phyloP scores from a whole-genome alignment of 768 basidiomycete species.

The Kwoniella mangroviensis region DNA sequence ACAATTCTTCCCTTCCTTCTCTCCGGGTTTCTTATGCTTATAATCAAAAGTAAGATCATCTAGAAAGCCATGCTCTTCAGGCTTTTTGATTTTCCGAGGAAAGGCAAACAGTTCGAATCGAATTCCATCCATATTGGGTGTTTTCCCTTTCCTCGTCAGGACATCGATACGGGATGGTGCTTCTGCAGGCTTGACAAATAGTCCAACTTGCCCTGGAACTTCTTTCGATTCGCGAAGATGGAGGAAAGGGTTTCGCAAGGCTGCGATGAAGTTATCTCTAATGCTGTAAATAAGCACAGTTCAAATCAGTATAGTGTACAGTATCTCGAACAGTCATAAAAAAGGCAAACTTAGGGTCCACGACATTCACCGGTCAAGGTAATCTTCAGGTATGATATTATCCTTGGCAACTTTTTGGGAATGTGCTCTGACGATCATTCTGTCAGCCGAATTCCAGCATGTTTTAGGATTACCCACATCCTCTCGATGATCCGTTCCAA shows the following conservation, averaged over 20 bases:
- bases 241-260: neutral
- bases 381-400: neutral
- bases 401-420: neutral
- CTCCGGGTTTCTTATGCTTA: neutral
- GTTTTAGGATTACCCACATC: neutral
- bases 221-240: neutral
- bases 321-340: no score
- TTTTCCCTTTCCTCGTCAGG: neutral
- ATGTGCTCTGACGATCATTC: neutral
- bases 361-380: neutral
- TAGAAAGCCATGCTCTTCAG: slow-evolving; percentile 6
- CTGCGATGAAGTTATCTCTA: neutral
- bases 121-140: slow-evolving; percentile 2
- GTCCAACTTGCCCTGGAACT: slow-evolving; percentile 3
- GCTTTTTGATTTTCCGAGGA: neutral
- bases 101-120: slow-evolving; percentile 9
- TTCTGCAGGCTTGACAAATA: slow-evolving; percentile 4
- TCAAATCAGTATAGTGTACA: neutral
- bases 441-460: neutral
- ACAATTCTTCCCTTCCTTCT: slow-evolving; percentile 1
- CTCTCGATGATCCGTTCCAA: neutral
- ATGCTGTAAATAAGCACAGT: neutral
- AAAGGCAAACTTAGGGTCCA: no score
- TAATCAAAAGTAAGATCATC: slow-evolving; percentile 13
- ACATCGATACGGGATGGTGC: neutral